Base-by-base conservation (phyloP, 768 basidiomycete species). In the Macrolepiota fuliginosa region DNA sequence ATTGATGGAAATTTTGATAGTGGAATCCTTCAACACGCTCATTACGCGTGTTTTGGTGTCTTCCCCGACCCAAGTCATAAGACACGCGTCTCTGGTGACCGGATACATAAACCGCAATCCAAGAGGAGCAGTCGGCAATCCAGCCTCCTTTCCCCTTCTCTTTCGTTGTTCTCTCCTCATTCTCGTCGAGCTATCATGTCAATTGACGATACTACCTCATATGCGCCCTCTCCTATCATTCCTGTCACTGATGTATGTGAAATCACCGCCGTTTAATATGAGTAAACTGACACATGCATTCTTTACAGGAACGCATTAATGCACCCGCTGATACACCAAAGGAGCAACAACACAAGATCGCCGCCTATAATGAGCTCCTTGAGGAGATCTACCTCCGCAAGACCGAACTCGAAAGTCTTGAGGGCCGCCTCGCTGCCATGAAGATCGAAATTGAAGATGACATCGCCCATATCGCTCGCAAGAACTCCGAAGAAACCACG, bases 351-450 rank as follows among this genome's bases (percentile, higher is more conserved):
- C 61, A 40, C 62, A 76, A 73, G 65, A 67, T 76, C 61, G 66
- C 68, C 52, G 52, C 63, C 32, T 73, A 73, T 68, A 76, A 76
- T 63, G 72, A 74, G 13, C 68, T 74, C 36, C 70, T 76, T 39
- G 73, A 74, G 61, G 72, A 71, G 61, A 67, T 74, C 67, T 74
- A 69, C 66, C 67, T 73, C 62, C 74, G 72, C 64, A 71, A 73
- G 53, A 66, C 73, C 61, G 74, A 76, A 65, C 70, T 76, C 45
- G 65, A 64, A 53, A 69, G 65, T 55, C 70, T 73, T 64, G 72
- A 73, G 56, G 71, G 67, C 52, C 56, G 69, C 5, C 68, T 76
- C 29, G 63, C 68, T 55, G 69, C 70, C 64, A 76, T 73, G 72
- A 72, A 70, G 54, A 53, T 64, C 64, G 68, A 71, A 62, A 74